Evolutionary conservation across 345 rosid genomes (phyloP), one percentile per base, ranked within the genome.

Genomic region (Nephelium lappaceum): DNA sequence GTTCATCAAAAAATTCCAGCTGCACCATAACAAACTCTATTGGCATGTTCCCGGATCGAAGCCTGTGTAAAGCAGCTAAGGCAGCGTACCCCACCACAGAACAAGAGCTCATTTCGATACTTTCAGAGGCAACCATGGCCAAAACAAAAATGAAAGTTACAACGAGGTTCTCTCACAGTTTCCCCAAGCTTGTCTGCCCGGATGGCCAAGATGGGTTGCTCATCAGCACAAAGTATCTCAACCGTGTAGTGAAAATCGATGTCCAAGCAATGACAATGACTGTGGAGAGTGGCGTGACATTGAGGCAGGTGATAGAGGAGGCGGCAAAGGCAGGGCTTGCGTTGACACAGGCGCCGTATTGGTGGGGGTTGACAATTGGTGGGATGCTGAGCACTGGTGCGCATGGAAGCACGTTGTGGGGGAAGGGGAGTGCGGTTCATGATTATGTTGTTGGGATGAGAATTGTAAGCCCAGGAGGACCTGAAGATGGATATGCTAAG

Each of bases 341-440:
- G 0, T 84, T 94, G 75, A 92, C 98, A 0, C 85, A 94, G 67
- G 60, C 91, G 11, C 97, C 98, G 11, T 94, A 94, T 70, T 94
- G 98, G 98, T 94, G 95, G 95, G 98, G 98, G 7, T 27, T 92
- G 38, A 94, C 97, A 9, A 77, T 92, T 0, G 98, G 98, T 5
- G 98, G 98, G 7, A 55, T 94, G 27, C 14, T 94, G 80, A 85
- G 91, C 12, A 92, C 97, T 3, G 97, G 98, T 3, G 93, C 98
- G n/a, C 98, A 94, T 11, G 98, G 98, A 8, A 94, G 98, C 84
- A 78, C 97, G 4, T 72, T 91, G 69, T 91, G 93, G 93, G 90
- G 86, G 16, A 88, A 79, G 70, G 98, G 98, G 38, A 93, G 95
- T 72, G 76, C 95, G 1, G 84, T 94, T 65, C 95, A 94, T 85